Base-by-base conservation (phyloP, 768 basidiomycete genomes). In the Hydnomerulius pinastri region DNA sequence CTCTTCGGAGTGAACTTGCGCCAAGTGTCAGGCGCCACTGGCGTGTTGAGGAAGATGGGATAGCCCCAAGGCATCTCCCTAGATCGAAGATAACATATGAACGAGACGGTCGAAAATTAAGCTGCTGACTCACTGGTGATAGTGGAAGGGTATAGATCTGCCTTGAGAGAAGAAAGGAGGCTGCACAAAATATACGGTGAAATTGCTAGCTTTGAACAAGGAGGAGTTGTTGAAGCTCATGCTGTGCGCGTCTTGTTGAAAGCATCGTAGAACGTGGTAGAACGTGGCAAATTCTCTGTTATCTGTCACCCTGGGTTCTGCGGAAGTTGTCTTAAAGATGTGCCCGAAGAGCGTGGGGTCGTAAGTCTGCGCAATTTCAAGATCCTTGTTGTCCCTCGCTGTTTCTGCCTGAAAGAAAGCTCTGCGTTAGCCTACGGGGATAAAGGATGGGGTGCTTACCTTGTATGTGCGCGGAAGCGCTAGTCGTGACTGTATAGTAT, bases 61-160 rank as follows among this genome's bases (percentile, higher is more conserved):
- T 61, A 61, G 4, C 4, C 2, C 60, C 48, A 61, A 1, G 23
- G 8, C 15, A 12, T 43, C 4, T 58, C 44, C 43, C 59, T 61
- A 32, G 7, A 23, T 47, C 29, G 7, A 10, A 18, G 23, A 25
- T 17, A 23, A 27, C 32, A 20, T 10, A 20, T 28, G 11, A 18
- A n/a, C 9, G 4, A 7, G 12, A 18, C 18, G 6, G 21, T 30
- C 1, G 1, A 15, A 11, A 1, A 24, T 43, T 2, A 24, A 48
- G 46, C 0, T 43, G 20, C 17, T 35, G n/a, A n/a, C n/a, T n/a
- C n/a, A 60, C 37, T 48, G 3, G 4, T 37, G 39, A n/a, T 27
- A 21, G 4, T 40, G n/a, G n/a, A 43, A 46, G 20, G 2, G 32
- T 40, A 5, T 15, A n/a, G 32, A 35, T 28, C 25, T 25, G 6